phyloP scores from a whole-genome alignment of 345 rosid genomes.

The Corchorus capsularis region DNA sequence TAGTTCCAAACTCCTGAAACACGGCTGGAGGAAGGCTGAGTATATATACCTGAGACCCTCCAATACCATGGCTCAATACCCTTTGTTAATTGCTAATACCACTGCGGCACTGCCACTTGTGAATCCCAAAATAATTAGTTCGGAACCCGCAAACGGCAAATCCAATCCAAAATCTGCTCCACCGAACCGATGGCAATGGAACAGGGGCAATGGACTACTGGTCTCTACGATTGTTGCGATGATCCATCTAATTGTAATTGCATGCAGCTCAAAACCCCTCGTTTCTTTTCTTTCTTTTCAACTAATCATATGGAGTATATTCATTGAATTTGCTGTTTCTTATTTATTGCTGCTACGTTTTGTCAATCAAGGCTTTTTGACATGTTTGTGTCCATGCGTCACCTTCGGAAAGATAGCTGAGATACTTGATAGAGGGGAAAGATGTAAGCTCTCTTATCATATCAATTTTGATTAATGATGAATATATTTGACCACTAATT shows the following conservation, averaged over 20 bases:
- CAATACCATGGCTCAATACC: neutral
- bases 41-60: neutral
- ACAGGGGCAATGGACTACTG: slow-evolving; percentile 57
- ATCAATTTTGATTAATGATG: no score
- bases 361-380: slow-evolving; percentile 38
- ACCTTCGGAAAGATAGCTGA: slow-evolving; percentile 56
- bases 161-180: neutral
- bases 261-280: neutral
- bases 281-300: neutral
- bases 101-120: neutral
- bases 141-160: neutral
- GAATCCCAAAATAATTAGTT: neutral
- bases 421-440: slow-evolving; percentile 54
- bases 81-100: neutral
- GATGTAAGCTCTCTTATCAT: slow-evolving; percentile 30
- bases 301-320: neutral
- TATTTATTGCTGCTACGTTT: neutral
- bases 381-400: slow-evolving; percentile 57
- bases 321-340: neutral
- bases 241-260: slow-evolving; percentile 52
- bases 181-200: neutral
- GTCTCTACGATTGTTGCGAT: slow-evolving; percentile 52
- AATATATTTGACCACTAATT: no score
- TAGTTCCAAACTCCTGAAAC: neutral
- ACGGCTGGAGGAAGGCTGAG: no score